Evolutionary conservation across 2,329 filamentous ascomycete species (phyloP).

Genomic region (Cytospora mali): DNA sequence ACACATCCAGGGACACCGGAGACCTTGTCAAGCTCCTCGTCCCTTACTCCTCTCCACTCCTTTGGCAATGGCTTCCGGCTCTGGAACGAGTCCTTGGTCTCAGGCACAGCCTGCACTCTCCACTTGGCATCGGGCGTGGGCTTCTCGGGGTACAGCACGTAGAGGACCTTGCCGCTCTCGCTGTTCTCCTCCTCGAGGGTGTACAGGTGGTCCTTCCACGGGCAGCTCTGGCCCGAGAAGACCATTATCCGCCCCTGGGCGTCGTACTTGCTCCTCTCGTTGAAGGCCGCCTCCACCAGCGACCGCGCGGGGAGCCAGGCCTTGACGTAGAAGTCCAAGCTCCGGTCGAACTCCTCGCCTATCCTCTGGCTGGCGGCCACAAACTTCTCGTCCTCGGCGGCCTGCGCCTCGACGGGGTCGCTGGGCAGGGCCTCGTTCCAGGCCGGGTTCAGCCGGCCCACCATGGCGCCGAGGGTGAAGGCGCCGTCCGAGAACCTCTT

Average conservation of each 20-base stretch:
- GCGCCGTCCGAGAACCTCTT: conserved; percentile 83
- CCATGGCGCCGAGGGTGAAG: conserved; percentile 82
- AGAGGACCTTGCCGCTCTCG: conserved; percentile 65
- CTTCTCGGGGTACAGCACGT: conserved; percentile 90
- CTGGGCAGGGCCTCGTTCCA: conserved; percentile 68
- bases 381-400: conserved; percentile 81
- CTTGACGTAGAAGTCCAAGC: conserved; percentile 72
- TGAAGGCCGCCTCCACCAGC: conserved; percentile 76
- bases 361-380: conserved; percentile 76
- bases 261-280: conserved; percentile 68
- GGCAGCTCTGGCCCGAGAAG: conserved; percentile 74
- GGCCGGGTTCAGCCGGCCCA: conserved; percentile 77
- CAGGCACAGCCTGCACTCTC: conserved; percentile 91
- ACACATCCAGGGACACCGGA: conserved; percentile 73
- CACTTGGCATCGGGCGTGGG: conserved; percentile 77
- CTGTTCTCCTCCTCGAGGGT: conserved; percentile 70
- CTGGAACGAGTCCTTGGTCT: conserved; percentile 81
- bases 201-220: conserved; percentile 97
- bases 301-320: conserved; percentile 88
- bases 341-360: conserved; percentile 83
- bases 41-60: conserved; percentile 87
- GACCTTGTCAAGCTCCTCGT: conserved; percentile 78
- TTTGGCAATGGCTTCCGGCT: conserved; percentile 91
- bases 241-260: conserved; percentile 78
- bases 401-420: conserved; percentile 63